Conservation (phyloP, 371 early-diverging fungal species). For the Apophysomyces variabilis region DNA sequence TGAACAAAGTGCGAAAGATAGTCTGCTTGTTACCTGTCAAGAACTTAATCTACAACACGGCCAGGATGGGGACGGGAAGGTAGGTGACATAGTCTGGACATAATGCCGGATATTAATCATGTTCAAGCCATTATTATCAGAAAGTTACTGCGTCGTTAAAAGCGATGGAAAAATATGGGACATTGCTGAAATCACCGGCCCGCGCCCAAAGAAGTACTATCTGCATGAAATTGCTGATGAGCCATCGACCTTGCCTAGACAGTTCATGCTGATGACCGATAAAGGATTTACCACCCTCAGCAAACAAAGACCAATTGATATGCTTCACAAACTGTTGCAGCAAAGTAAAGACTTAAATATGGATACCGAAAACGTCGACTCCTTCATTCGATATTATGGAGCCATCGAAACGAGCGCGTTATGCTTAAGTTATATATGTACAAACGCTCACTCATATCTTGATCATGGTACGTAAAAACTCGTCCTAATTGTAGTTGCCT, state of each 20-base stretch:
- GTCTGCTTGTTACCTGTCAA: constrained; percentile 54
- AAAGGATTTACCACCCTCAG: constrained; percentile 60
- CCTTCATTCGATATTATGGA: constrained; percentile 67
- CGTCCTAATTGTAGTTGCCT: background rate
- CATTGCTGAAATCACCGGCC: constrained; percentile 60
- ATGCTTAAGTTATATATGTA: constrained; percentile 70
- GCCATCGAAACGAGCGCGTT: constrained; percentile 73
- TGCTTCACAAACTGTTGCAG: constrained; percentile 55
- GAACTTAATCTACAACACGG: background rate
- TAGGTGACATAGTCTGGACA: background rate
- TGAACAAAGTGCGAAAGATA: constrained; percentile 66
- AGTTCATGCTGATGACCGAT: constrained; percentile 77
- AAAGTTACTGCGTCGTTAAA: constrained; percentile 24
- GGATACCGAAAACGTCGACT: constrained; percentile 47
- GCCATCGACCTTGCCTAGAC: constrained; percentile 59
- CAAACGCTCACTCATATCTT: constrained; percentile 9
- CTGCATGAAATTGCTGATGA: constrained; percentile 67
- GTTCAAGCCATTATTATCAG: constrained; percentile 6
- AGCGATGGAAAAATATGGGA: constrained; percentile 80
- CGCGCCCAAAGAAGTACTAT: constrained; percentile 7
- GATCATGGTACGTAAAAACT: constrained; percentile 18
- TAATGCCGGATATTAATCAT: background rate
- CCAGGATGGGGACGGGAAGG: background rate
- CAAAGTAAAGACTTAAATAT: constrained; percentile 21
- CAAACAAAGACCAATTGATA: constrained; percentile 80